Percentiles rank a stretch among this genome's conserved stretches.
Evolutionary conservation across 352 stramenopile genomes (phyloP).

Genomic region (Peronospora belbahrii): DNA sequence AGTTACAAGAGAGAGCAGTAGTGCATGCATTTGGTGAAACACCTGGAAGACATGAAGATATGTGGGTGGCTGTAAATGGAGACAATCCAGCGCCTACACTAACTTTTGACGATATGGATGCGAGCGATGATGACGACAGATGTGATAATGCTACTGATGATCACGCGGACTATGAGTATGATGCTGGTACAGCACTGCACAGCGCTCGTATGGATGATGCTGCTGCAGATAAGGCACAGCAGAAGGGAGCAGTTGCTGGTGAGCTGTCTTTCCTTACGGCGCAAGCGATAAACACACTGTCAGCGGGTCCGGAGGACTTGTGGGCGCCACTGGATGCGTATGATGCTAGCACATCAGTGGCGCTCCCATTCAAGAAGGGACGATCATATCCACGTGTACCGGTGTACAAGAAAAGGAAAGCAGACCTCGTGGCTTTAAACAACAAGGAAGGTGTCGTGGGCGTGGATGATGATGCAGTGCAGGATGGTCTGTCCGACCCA

Average conservation of each 20-base stretch:
- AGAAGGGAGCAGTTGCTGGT: neutral
- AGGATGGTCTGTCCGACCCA: constrained; percentile 52
- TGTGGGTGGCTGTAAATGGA: constrained; percentile 18
- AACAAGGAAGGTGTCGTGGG: constrained; percentile 31
- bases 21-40: constrained; percentile 21
- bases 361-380: constrained; percentile 67
- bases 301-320: constrained; percentile 40
- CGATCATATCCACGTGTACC: constrained; percentile 46
- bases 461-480: constrained; percentile 30
- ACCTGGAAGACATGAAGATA: constrained; percentile 11
- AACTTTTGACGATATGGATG: constrained; percentile 43
- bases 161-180: constrained; percentile 26
- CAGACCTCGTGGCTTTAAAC: constrained; percentile 10
- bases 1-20: constrained; percentile 7
- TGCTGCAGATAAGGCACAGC: constrained; percentile 1
- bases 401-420: constrained; percentile 37
- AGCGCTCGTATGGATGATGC: constrained; percentile 14
- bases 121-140: constrained; percentile 16
- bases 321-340: constrained; percentile 72
- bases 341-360: constrained; percentile 55
- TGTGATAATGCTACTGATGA: constrained; percentile 23
- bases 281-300: neutral
- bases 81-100: constrained; percentile 23
- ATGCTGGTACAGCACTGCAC: constrained; percentile 21
- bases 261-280: neutral